Percentiles rank a stretch among this genome's conserved stretches.
Evolutionary conservation across 192 early-diverging fungal genomes (phyloP).

Genomic region (Backusella luteola): DNA sequence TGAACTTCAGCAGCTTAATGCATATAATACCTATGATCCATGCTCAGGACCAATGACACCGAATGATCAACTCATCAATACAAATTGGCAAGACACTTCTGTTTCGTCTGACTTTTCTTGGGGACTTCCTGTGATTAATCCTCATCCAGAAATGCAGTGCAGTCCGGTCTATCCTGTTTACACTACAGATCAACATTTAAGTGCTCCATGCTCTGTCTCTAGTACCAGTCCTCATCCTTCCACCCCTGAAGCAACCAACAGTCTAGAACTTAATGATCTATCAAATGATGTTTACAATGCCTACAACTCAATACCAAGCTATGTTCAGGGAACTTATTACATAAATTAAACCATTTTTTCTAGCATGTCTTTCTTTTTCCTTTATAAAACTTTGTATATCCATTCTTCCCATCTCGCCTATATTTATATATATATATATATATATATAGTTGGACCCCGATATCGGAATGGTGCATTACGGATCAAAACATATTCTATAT

Average conservation of each 20-base stretch:
- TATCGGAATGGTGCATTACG: too few species aligned
- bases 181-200: neutral
- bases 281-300: neutral
- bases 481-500: too few species aligned
- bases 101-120: neutral
- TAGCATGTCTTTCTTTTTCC: neutral
- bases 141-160: neutral
- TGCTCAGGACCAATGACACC: neutral
- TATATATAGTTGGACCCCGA: too few species aligned
- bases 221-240: neutral
- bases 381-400: neutral
- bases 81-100: neutral
- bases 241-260: neutral
- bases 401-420: neutral
- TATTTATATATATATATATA: neutral
- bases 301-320: neutral
- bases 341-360: neutral
- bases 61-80: neutral
- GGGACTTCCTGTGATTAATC: neutral
- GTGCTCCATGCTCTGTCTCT: neutral
- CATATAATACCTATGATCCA: neutral
- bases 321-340: neutral
- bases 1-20: neutral
- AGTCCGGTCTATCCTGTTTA: neutral
- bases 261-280: neutral